Conservation (phyloP, 441 rosid genomes). For the Biscutella laevigata region DNA sequence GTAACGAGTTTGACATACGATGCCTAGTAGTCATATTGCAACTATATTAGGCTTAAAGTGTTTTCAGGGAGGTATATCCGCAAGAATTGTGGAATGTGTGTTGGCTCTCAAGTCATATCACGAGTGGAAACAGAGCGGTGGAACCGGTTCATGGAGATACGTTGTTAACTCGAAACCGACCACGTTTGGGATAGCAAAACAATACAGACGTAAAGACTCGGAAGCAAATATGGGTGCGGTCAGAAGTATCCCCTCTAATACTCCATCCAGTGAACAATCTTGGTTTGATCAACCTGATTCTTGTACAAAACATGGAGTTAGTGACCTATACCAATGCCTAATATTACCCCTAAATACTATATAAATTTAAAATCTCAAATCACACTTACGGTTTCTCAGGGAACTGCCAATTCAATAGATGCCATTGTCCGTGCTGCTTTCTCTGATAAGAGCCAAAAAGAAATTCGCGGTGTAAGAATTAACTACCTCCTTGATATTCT, state of each 20-base stretch:
- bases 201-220: conserved; percentile 36
- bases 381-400: conserved; percentile 31
- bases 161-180: conserved; percentile 37
- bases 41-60: not conserved
- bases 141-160: conserved; percentile 46
- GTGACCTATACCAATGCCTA: conserved; percentile 27
- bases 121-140: conserved; percentile 61
- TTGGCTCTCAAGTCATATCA: conserved; percentile 58
- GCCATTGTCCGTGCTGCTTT: conserved; percentile 53
- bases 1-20: not conserved
- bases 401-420: conserved; percentile 35
- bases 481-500: not conserved
- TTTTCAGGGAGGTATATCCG: conserved; percentile 53
- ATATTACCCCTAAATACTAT: not conserved
- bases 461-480: conserved; percentile 59
- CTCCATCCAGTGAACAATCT: conserved; percentile 24
- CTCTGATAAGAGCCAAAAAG: conserved; percentile 63
- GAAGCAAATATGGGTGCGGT: conserved; percentile 37
- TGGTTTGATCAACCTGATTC: conserved; percentile 19
- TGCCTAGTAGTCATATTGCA: not conserved
- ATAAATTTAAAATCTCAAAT: not conserved
- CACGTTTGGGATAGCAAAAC: conserved; percentile 33
- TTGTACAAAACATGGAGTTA: conserved; percentile 37
- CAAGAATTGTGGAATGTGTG: conserved; percentile 56
- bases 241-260: conserved; percentile 35